Base-by-base conservation (phyloP, 768 basidiomycete species). In the Termitomyces sp. region DNA sequence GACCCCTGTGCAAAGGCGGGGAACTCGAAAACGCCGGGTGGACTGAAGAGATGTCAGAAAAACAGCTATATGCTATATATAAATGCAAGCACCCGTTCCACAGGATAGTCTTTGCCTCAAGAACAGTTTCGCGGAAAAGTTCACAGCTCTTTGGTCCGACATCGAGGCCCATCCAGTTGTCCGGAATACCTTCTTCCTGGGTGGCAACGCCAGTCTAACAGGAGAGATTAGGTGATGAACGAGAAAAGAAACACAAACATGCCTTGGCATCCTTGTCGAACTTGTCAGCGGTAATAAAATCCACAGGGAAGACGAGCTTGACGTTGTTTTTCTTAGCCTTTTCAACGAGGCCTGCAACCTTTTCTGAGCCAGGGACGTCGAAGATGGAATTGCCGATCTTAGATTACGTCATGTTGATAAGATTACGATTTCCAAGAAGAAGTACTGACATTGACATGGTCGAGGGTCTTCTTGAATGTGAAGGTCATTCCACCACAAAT, bases 401-500 rank as follows among this genome's bases (percentile, higher is more conserved):
- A 44, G 22, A 54, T 51, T 44, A 54, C 44, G 37, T 59, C 31
- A 54, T 41, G n/a, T 59, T 28, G 29, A 39, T 51, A 28, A 51
- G 26, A 44, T 37, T 22, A 18, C 18, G 22, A 45, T 22, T 36
- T 15, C 31, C 34, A 26, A 41, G 24, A 41, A 46, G 22, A 20
- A 39, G 54, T 15, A 49, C 20, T 49, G 66, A 91, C 93, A 49
- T 84, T 70, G 47, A 94, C 80, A 60, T 84, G 80, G 57, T 98
- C 83, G 57, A 96, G 79, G 6, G 87, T 90, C 79, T 98, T 98
- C 76, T 95, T 94, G 83, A 99, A 99, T 57, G 96, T 99, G 77
- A 97, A 99, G 36, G 93, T 92, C 96, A 99, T 99, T 29, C 96
- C 96, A 68, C 96, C 96, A 62, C 93, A 90, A 65, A 99, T 91